phyloP scores from a whole-genome alignment of 768 basidiomycete species.

The Phylloporus scabripes region DNA sequence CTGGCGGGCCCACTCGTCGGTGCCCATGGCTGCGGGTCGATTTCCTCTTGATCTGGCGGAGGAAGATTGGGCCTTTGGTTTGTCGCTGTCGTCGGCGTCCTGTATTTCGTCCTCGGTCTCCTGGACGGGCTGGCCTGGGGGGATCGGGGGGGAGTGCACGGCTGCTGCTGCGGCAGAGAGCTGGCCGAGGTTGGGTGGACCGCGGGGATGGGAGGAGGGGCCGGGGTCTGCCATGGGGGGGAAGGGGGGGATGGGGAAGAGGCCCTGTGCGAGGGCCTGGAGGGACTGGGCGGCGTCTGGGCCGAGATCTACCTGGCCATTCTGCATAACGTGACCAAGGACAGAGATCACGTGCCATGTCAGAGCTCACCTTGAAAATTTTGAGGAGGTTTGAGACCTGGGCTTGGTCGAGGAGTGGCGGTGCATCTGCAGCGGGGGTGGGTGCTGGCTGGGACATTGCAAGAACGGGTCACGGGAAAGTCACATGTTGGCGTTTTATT shows the following conservation, averaged over 20 bases:
- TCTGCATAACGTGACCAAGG: slow-evolving; percentile 31
- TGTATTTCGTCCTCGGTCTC: slow-evolving; percentile 19
- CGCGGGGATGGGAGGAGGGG: slow-evolving; percentile 67
- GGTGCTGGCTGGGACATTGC: slow-evolving; percentile 10
- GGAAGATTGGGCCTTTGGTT: slow-evolving; percentile 14
- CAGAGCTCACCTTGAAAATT: slow-evolving; percentile 49
- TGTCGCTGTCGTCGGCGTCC: slow-evolving; percentile 27
- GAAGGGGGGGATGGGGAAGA: slow-evolving; percentile 18
- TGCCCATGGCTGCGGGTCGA: slow-evolving; percentile 59
- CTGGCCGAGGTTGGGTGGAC: slow-evolving; percentile 59
- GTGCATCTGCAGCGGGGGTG: neutral
- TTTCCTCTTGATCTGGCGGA: slow-evolving; percentile 45
- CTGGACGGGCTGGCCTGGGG: slow-evolving; percentile 12
- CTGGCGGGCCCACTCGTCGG: slow-evolving; percentile 74
- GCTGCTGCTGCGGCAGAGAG: slow-evolving; percentile 45
- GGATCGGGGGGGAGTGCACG: slow-evolving; percentile 35
- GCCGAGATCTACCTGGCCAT: slow-evolving; percentile 47
- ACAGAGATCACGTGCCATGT: slow-evolving; percentile 22
- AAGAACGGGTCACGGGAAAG: slow-evolving; percentile 40
- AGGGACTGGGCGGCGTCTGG: slow-evolving; percentile 59
- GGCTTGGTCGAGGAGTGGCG: slow-evolving; percentile 29
- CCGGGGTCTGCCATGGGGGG: slow-evolving; percentile 44
- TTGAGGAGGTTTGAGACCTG: slow-evolving; percentile 60
- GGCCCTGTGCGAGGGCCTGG: slow-evolving; percentile 47
- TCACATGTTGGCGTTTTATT: slow-evolving; percentile 39